Evolutionary conservation across 202 grass and related monocot species (phyloP), one percentile per base, ranked within the genome.

Genomic region (Hordeum pubiflorum): DNA sequence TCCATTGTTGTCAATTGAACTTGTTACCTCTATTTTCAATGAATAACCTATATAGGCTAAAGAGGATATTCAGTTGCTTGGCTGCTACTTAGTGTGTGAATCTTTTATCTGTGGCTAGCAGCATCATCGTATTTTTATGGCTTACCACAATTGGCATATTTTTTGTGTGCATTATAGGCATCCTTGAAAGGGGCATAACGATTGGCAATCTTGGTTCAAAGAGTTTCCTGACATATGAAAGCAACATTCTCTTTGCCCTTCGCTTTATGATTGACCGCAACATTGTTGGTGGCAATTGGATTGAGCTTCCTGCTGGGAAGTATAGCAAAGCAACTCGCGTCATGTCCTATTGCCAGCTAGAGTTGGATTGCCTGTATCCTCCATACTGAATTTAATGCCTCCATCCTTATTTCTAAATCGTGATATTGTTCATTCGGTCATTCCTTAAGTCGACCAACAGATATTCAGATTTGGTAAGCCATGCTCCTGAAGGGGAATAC

Each of bases 231-330:
- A 99, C 90, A 80, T 99, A 99, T 60, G 96, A 99, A 88, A 99
- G 96, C 86, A 95, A 95, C 67, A 90, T 99, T 84, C 89, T 99
- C 84, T 99, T 95, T 83, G 96, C 96, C 29, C 96, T 99, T 64
- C 86, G 96, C 58, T 95, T 99, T 79, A 99, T 99, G 96, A 95
- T 99, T 85, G 92, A 99, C 75, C 79, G 96, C 84, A 88, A 90
- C 33, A 89, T 99, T 88, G 86, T 95, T 74, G 96, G 96, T 85
- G 96, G 92, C 27, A 99, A 99, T 82, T 99, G 96, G 92, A 94
- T 99, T 86, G 96, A 95, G 87, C 69, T 87, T 59, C 89, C 92
- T 86, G 79, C 81, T 57, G 90, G 96, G 74, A 99, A 91, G 72
- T 99, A 95, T 87, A 93, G 85, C 61, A 99, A 99, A 84, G 84